Conservation (phyloP, 371 early-diverging fungal genomes). For the Mucor circinelloides region DNA sequence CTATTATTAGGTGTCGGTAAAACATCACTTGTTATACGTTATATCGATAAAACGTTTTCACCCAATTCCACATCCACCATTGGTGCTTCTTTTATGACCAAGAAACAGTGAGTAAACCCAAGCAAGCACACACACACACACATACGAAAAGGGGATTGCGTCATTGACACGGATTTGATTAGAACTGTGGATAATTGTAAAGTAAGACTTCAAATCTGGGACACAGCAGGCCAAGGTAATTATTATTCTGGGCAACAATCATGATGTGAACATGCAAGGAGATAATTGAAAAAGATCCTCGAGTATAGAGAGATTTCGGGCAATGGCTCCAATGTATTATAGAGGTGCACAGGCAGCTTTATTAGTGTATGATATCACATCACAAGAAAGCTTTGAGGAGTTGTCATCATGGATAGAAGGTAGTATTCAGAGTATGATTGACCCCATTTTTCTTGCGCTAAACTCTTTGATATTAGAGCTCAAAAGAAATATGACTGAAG, state of each 20-base stretch:
- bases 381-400: slow-evolving; percentile 62
- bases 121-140: background rate
- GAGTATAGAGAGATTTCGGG: slow-evolving; percentile 60
- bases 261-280: background rate
- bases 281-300: slow-evolving; percentile 6
- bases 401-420: slow-evolving; percentile 71
- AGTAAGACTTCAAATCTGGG: slow-evolving; percentile 73
- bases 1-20: slow-evolving; percentile 71
- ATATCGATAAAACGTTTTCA: slow-evolving; percentile 77
- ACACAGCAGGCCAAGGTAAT: slow-evolving; percentile 71
- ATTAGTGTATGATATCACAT: slow-evolving; percentile 68
- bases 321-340: slow-evolving; percentile 82
- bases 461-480: slow-evolving; percentile 48
- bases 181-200: slow-evolving; percentile 70
- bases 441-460: background rate
- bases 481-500: slow-evolving; percentile 71
- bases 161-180: slow-evolving; percentile 4
- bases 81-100: slow-evolving; percentile 82
- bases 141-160: background rate
- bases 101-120: slow-evolving; percentile 59
- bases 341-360: slow-evolving; percentile 75
- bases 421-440: background rate
- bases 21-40: slow-evolving; percentile 82
- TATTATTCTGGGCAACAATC: background rate
- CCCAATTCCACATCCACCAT: slow-evolving; percentile 82